A percentile compares a stretch with the other conserved stretches of the same genome.
Conservation (phyloP, 805 yeast species). For the Torulaspora franciscae region DNA sequence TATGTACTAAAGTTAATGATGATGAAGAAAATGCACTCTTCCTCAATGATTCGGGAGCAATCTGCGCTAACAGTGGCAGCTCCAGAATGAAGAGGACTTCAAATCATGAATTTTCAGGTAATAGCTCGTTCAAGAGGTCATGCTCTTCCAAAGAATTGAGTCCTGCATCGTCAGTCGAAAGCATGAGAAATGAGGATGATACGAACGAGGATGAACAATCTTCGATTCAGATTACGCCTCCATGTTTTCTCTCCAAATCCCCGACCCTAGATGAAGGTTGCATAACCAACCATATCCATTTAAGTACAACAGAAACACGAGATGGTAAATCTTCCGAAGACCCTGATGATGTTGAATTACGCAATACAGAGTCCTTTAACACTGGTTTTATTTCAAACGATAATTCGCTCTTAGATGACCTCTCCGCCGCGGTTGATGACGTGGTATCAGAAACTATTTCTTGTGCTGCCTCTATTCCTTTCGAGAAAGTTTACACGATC, state of each 20-base stretch:
- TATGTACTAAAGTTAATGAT: background rate
- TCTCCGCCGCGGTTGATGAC: background rate
- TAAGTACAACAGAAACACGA: background rate
- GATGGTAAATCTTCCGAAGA: background rate
- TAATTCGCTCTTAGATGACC: background rate
- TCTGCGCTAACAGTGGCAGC: background rate
- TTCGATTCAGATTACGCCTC: conserved; percentile 16
- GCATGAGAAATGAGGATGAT: conserved; percentile 1
- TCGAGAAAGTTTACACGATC: conserved; percentile 29
- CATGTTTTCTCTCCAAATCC: conserved; percentile 10
- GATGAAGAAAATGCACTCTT: background rate
- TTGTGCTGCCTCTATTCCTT: conserved; percentile 1
- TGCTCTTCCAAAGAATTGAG: conserved; percentile 2
- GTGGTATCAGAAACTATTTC: background rate
- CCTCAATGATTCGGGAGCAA: background rate
- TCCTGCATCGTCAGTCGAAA: conserved; percentile 6
- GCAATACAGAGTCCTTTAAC: background rate
- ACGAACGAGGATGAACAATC: conserved; percentile 1
- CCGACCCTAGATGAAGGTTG: background rate
- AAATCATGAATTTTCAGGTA: background rate
- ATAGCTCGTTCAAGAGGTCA: background rate
- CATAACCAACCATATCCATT: background rate
- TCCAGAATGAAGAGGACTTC: conserved; percentile 3
- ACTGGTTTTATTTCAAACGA: background rate
- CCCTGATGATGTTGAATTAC: background rate